Evolutionary conservation across 208 protist species (phyloP), one percentile per base, ranked within the genome.

Genomic region (Trypanosoma congolense): DNA sequence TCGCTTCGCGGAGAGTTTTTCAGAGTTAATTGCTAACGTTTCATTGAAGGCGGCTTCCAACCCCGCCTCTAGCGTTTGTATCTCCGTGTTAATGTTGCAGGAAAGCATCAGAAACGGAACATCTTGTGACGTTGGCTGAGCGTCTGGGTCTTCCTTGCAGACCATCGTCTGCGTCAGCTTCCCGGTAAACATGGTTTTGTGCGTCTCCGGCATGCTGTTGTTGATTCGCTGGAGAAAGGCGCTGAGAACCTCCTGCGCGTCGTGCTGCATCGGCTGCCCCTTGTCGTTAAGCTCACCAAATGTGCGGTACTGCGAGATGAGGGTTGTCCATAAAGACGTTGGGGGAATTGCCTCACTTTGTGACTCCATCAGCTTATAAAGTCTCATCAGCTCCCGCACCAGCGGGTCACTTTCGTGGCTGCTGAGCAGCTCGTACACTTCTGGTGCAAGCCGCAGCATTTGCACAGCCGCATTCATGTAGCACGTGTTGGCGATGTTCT

Each of bases 401-500:
- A 89, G 52, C 14, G 57, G 25, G 56, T 83, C 73, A 54, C 52
- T 70, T 22, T 50, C 56, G 33, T 80, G 70, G 6, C 30, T n/a
- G 3, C 48, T 31, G 8, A 90, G 53, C 2, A 70, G 41, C 35
- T 83, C 67, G 4, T 47, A 31, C 19, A 92, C 50, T 49, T 95
- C 77, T n/a, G 84, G 84, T 2, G 90, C 76, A n/a, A 64, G 69
- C 10, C 78, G 78, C 35, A 95, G 31, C 73, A 91, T 83, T 62
- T 95, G 85, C 30, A 95, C 18, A 5, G 85, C 80, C 24, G 88
- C 57, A 70, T 95, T 95, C 61, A 95, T 68, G 63, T 95, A 95
- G 60, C 88, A 95, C 44, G 85, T 95, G 73, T 93, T 95, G 31
- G 71, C 77, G 48, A 92, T 87, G 63, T 94, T 94, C 38, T 1